Conservation (phyloP, 805 yeast species). For the Brettanomyces custersianus region DNA sequence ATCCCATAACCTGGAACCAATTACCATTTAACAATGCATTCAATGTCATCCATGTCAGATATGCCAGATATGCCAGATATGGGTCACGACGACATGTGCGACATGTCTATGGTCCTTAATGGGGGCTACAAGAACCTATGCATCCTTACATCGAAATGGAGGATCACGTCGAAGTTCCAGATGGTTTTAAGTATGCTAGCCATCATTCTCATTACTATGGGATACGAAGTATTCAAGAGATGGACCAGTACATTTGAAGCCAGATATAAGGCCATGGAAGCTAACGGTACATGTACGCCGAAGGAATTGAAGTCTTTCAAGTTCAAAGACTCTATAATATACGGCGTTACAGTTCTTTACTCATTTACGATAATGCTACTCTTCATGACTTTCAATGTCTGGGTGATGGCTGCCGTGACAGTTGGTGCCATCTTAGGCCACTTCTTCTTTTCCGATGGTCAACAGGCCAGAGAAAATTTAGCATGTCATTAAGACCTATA, state of each 20-base stretch:
- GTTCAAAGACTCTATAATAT: constrained; percentile 23
- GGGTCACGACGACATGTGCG: constrained; percentile 18
- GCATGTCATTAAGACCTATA: constrained; percentile 19
- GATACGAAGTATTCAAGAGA: constrained; percentile 29
- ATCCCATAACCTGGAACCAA: too few species aligned
- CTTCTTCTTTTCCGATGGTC: constrained; percentile 19
- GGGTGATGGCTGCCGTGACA: constrained; percentile 36
- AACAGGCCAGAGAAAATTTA: constrained; percentile 11
- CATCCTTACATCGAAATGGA: constrained; percentile 32
- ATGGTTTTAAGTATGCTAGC: constrained; percentile 26
- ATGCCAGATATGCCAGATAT: constrained; percentile 10
- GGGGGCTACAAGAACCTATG: constrained; percentile 36
- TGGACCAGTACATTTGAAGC: constrained; percentile 17
- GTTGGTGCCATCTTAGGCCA: constrained; percentile 33
- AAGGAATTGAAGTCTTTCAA: constrained; percentile 15
- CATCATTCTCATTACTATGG: constrained; percentile 22
- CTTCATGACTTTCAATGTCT: constrained; percentile 38
- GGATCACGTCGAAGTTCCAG: constrained; percentile 25
- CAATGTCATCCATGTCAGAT: constrained; percentile 6
- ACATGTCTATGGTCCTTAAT: constrained; percentile 33
- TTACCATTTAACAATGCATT: constrained; percentile 6
- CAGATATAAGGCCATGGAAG: constrained; percentile 7
- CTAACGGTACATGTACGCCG: constrained; percentile 7
- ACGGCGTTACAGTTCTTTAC: constrained; percentile 34
- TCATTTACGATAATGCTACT: constrained; percentile 38